A percentile compares a stretch with the other conserved stretches of the same genome.
Conservation (phyloP, 1,284 basidiomycete genomes). For the Somion occarium region DNA sequence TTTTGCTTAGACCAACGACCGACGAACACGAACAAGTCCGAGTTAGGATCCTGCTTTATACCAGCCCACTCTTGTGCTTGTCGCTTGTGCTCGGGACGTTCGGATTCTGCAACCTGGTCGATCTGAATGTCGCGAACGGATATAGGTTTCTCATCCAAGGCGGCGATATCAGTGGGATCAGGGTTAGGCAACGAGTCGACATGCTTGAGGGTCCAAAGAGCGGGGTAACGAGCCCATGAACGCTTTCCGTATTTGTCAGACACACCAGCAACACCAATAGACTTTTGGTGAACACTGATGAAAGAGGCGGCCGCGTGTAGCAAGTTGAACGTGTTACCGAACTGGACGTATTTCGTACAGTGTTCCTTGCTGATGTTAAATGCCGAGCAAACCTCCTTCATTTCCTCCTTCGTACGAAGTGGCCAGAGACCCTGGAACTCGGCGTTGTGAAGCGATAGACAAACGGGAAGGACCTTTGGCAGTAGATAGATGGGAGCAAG, state of each 20-base stretch:
- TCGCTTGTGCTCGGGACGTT: constrained; percentile 83
- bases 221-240: constrained; percentile 91
- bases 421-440: constrained; percentile 97
- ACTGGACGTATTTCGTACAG: constrained; percentile 94
- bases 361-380: constrained; percentile 95
- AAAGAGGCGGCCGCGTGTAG: constrained; percentile 89
- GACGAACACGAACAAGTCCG: constrained; percentile 91
- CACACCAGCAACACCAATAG: constrained; percentile 88
- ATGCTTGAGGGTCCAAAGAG: constrained; percentile 90
- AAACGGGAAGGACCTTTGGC: constrained; percentile 84
- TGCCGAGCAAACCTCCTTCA: constrained; percentile 95
- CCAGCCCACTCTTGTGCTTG: constrained; percentile 93
- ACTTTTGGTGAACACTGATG: constrained; percentile 89
- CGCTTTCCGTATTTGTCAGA: constrained; percentile 96
- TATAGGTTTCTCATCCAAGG: constrained; percentile 75
- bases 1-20: constrained; percentile 97
- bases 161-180: constrained; percentile 90
- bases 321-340: constrained; percentile 94
- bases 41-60: constrained; percentile 83
- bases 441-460: constrained; percentile 92
- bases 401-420: constrained; percentile 90
- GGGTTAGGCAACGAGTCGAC: constrained; percentile 93
- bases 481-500: constrained; percentile 86
- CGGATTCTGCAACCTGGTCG: constrained; percentile 79
- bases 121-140: constrained; percentile 72